Evolutionary conservation across 2,329 filamentous ascomycete genomes (phyloP).

Genomic region (Colletotrichum liriopes): DNA sequence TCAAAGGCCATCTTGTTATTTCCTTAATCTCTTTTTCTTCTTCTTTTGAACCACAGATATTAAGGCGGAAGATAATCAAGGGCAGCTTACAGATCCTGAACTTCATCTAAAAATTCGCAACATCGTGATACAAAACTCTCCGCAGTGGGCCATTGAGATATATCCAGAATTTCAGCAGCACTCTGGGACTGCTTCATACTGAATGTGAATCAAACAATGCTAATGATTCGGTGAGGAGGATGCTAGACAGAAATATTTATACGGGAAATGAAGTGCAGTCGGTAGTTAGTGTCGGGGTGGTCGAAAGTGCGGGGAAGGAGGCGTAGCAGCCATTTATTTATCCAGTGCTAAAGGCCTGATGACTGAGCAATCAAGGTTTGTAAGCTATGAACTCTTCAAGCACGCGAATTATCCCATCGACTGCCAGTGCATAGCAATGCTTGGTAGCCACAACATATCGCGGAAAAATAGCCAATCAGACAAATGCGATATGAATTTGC

Average conservation of each 20-base stretch:
- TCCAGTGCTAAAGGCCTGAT: not conserved
- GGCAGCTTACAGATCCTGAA: conserved; percentile 51
- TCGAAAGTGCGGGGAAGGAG: not conserved
- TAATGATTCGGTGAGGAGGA: not conserved
- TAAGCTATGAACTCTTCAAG: not conserved
- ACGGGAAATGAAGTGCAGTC: not conserved
- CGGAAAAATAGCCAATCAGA: not conserved
- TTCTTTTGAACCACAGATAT: no score
- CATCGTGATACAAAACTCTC: conserved; percentile 49
- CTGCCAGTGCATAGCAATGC: not conserved
- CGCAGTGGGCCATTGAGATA: conserved; percentile 49
- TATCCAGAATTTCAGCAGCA: conserved; percentile 45
- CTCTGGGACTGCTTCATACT: conserved; percentile 32
- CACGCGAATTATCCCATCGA: not conserved
- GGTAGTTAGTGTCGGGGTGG: not conserved
- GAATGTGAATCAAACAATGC: not conserved
- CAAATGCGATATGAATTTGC: no score
- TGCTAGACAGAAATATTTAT: not conserved
- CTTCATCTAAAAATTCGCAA: conserved; percentile 50
- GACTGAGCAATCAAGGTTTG: not conserved
- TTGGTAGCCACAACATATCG: no score
- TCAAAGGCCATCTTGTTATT: not conserved
- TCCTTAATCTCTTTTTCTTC: not conserved
- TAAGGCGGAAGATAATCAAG: not conserved
- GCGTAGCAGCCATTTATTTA: not conserved